These are phyloP conservation scores for Diutina scorzettiae DNA, from an alignment of 1,139 yeast species.

Conservation along the genomic window DNA sequence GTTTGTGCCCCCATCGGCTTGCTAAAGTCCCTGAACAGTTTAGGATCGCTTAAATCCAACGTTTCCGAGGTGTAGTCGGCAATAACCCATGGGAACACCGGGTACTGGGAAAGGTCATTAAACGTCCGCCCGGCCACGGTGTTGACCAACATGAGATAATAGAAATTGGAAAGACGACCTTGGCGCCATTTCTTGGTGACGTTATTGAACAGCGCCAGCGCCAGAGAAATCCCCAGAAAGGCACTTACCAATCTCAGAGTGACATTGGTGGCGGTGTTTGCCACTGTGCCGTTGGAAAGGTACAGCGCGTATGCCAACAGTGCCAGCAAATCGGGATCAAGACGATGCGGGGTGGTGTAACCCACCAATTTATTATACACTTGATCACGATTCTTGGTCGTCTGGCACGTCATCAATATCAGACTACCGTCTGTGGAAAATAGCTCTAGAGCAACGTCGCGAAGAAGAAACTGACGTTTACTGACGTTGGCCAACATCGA, in stretches of 20 bases:
- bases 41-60: constrained; percentile 49
- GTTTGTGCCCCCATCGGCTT: constrained; percentile 90
- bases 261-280: background rate
- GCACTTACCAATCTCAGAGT: background rate
- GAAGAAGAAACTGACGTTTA: constrained; percentile 57
- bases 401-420: constrained; percentile 45
- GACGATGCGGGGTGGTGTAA: background rate
- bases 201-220: background rate
- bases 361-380: constrained; percentile 35
- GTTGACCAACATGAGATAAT: constrained; percentile 64
- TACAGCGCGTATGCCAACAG: background rate
- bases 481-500: constrained; percentile 48
- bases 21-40: constrained; percentile 56
- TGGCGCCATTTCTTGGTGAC: constrained; percentile 54
- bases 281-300: background rate
- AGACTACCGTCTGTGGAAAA: constrained; percentile 66
- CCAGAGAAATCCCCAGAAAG: background rate
- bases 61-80: constrained; percentile 63
- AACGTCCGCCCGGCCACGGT: constrained; percentile 80
- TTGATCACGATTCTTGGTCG: constrained; percentile 40
- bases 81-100: constrained; percentile 83
- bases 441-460: constrained; percentile 72
- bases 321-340: background rate
- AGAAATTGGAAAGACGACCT: constrained; percentile 73
- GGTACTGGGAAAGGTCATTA: constrained; percentile 80